Conservation (phyloP, 2,329 filamentous ascomycete species). For the Calonectria honghensis region DNA sequence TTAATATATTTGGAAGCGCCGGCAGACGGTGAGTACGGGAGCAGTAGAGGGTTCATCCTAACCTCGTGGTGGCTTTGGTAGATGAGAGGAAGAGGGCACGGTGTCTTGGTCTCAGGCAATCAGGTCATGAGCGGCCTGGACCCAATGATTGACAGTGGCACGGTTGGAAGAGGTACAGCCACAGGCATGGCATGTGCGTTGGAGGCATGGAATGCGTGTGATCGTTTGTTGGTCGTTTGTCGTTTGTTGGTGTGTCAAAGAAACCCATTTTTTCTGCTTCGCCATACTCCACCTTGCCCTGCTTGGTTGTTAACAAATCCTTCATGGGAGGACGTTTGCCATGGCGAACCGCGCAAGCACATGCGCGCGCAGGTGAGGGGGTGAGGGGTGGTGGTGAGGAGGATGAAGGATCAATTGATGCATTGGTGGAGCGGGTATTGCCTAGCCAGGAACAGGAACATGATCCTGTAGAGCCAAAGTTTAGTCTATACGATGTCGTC, state of each 20-base stretch:
- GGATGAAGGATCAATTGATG: not conserved
- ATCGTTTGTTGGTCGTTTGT: not conserved
- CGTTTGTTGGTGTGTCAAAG: not conserved
- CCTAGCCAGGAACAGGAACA: conserved; percentile 18
- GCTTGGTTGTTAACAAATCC: not conserved
- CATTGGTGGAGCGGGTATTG: conserved; percentile 10
- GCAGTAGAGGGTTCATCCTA: conserved; percentile 3
- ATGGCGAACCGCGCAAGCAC: conserved; percentile 15
- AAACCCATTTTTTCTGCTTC: not conserved
- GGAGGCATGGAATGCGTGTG: conserved; percentile 3
- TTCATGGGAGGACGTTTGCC: not conserved
- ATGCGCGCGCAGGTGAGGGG: not conserved
- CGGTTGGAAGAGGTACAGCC: not conserved
- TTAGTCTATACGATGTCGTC: not conserved
- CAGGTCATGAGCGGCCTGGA: not conserved
- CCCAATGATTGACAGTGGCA: not conserved
- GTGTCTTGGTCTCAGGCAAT: not conserved
- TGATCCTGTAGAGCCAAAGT: conserved; percentile 15
- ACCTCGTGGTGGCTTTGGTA: not conserved
- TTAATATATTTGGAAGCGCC: conserved; percentile 46
- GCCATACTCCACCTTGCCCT: not conserved
- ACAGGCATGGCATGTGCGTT: not conserved
- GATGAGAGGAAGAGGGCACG: conserved; percentile 12
- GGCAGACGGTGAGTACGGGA: conserved; percentile 32
- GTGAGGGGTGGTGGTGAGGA: not conserved